Evolutionary conservation across 2,329 filamentous ascomycete genomes (phyloP), one percentile per base, ranked within the genome.

Genomic region (Diaporthe sp.): DNA sequence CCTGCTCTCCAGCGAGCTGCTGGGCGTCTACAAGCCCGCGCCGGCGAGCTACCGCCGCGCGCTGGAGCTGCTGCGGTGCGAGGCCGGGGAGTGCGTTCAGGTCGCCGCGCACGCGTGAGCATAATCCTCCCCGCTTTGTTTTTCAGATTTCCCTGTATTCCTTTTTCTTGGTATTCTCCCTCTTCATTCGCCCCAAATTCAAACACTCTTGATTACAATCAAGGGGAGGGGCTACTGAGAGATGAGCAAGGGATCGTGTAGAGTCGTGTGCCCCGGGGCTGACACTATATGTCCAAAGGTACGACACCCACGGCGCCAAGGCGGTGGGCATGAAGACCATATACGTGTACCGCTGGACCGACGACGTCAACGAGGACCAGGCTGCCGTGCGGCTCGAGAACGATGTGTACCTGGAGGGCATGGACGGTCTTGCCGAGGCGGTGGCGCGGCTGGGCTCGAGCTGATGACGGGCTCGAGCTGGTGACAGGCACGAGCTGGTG

Each of bases 291-390:
- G 12, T 25, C 3, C 39, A 91, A 82, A 87, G 87, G 3, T 90
- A 89, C 78, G 90, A 91, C 79, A 72, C 88, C 31, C 82, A 87
- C 22, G 89, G 85, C 1, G 90, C 88, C 20, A 86, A 86, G 78
- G 78, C 79, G 1, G 82, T 85, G 9, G 89, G 89, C 0, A 86
- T 91, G 82, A 85, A 82, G 77, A 90, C 89, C 0, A 81, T 90
- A 0, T 91, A 90, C 78, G 82, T 92, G 5, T 83, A 86, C 77
- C 82, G 89, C 28, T 87, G 85, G 85, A 90, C 89, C 0, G 89
- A 91, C 75, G 89, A 91, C 82, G 78, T 86, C 0, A 80, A 84
- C 37, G 87, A 90, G 78, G 83, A 88, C 76, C 85, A 86, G 82
- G 81, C 82, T 13, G 71, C 78, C 4, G 82, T 88, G 0, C 83